Conservation (phyloP, 768 basidiomycete species). For the Jaapia argillacea region DNA sequence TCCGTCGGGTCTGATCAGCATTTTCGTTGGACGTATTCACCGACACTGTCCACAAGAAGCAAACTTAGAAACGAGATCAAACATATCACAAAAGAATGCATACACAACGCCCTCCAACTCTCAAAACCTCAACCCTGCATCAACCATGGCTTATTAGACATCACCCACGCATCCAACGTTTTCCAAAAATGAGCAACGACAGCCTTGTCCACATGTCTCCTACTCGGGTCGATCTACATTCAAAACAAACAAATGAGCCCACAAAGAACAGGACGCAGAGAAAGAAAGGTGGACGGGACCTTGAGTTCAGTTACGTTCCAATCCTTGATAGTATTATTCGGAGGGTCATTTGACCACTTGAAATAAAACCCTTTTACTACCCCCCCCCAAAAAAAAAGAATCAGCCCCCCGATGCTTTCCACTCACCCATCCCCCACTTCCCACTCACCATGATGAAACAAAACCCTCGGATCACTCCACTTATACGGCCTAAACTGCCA, state of each 20-base stretch:
- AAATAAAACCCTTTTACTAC: slow-evolving; percentile 93
- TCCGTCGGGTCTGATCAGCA: too few species aligned
- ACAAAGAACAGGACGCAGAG: neutral
- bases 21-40: too few species aligned
- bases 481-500: slow-evolving; percentile 97
- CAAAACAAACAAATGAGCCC: neutral
- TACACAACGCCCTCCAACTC: too few species aligned
- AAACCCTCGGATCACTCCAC: slow-evolving; percentile 85
- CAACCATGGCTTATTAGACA: slow-evolving; percentile 70
- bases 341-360: slow-evolving; percentile 88
- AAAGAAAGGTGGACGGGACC: slow-evolving; percentile 28
- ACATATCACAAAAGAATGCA: too few species aligned
- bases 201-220: slow-evolving; percentile 90
- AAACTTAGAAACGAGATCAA: too few species aligned
- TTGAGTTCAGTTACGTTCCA: slow-evolving; percentile 97
- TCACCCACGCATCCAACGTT: slow-evolving; percentile 78
- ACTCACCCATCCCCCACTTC: neutral
- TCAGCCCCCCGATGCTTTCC: too few species aligned
- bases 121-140: slow-evolving; percentile 22
- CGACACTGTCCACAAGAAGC: too few species aligned
- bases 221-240: slow-evolving; percentile 74
- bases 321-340: slow-evolving; percentile 81
- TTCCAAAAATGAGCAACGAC: slow-evolving; percentile 97
- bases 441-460: slow-evolving; percentile 84
- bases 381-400: neutral